Evolutionary conservation across 2,329 filamentous ascomycete genomes (phyloP), one percentile per base, ranked within the genome.

Genomic region (Aspergillus sp.): DNA sequence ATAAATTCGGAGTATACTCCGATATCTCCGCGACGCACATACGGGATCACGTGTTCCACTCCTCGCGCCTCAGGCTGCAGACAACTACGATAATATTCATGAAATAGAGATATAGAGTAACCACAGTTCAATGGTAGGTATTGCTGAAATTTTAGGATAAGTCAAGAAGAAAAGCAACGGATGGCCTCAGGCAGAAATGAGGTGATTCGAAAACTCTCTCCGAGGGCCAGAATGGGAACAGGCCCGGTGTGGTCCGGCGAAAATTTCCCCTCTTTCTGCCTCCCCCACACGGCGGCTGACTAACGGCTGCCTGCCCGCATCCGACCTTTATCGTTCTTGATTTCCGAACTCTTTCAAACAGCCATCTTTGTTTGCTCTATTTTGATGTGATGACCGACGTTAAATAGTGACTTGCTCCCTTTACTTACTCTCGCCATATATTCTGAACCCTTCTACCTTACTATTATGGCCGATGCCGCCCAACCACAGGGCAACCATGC

Each of bases 381-480:
- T 24, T 43, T 32, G 22, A 41, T 42, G 48, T 30, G 11, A 5
- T 36, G 9, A 49, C 45, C 49, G 30, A 26, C 49, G 44, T 47
- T 45, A 54, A 41, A 48, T 18, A 48, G 13, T 34, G 17, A 32
- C 18, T 13, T 39, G 18, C 43, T 22, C 24, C 26, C 17, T 52
- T 30, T 41, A 20, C 18, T 24, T 15, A 7, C 4, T 39, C 17
- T 34, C 17, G 42, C 17, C 38, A 20, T 39, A 43, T 39, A 34
- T 51, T 43, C n/a, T 24, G 43, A 18, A 18, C 17, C 39, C n/a
- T 44, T 56, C 51, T 56, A 56, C n/a, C 11, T 30, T 30, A 43
- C 65, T 70, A 66, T 66, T 71, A 64, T 72, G 68, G 62, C 63
- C 42, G 65, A 68, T 57, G 63, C 65, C 56, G 61, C 66, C 24